Conservation (phyloP, 2,329 filamentous ascomycete species). For the Didymellaceae sp. region DNA sequence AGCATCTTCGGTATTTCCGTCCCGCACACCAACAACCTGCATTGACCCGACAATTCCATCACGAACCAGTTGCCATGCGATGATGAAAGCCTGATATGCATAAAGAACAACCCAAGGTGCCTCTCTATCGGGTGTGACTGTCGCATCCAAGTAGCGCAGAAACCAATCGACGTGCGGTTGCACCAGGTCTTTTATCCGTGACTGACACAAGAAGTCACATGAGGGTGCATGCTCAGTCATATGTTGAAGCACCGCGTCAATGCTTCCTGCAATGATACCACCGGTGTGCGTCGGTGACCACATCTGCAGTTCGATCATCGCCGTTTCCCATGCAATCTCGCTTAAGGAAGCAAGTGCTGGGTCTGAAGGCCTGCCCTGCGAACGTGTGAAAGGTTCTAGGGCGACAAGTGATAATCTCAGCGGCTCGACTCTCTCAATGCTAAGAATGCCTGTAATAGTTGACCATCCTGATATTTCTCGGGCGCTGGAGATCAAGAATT, state of each 20-base stretch:
- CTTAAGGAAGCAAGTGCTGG: constrained; percentile 19
- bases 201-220: constrained; percentile 25
- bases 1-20: constrained; percentile 22
- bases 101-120: constrained; percentile 31
- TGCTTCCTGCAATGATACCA: constrained; percentile 27
- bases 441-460: constrained; percentile 32
- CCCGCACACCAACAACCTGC: constrained; percentile 25
- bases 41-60: constrained; percentile 21
- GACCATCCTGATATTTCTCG: constrained; percentile 34
- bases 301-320: constrained; percentile 35
- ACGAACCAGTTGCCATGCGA: constrained; percentile 30
- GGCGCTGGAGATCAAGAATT: constrained; percentile 32
- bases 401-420: constrained; percentile 24
- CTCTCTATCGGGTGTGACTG: constrained; percentile 18
- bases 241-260: constrained; percentile 24
- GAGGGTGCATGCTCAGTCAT: constrained; percentile 25
- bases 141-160: constrained; percentile 28
- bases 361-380: constrained; percentile 2
- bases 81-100: constrained; percentile 32
- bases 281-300: constrained; percentile 35
- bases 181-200: constrained; percentile 20
- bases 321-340: constrained; percentile 30
- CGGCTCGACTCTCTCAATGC: constrained; percentile 28
- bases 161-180: constrained; percentile 33
- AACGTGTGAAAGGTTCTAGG: constrained; percentile 18